A percentile compares a stretch with the other conserved stretches of the same genome.
Conservation (phyloP, 805 yeast genomes). For the Saccharomyces kudriavzevii region DNA sequence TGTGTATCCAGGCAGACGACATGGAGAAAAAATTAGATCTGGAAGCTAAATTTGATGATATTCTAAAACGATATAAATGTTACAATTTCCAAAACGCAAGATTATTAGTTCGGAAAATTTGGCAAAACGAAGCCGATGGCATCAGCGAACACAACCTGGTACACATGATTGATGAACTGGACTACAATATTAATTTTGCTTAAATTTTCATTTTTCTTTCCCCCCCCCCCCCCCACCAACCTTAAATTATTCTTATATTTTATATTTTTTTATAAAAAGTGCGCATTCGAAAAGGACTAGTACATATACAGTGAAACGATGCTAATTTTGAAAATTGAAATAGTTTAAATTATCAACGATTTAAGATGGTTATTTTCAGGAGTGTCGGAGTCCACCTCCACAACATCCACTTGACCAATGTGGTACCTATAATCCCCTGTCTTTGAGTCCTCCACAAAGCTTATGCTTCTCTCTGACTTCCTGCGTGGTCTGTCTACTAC, state of each 20-base stretch:
- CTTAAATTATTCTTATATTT: background rate
- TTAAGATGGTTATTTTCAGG: conserved; percentile 16
- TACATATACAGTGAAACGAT: background rate
- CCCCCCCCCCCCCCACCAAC: background rate
- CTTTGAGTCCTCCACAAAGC: conserved; percentile 22
- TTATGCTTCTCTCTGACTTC: conserved; percentile 21
- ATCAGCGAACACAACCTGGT: background rate
- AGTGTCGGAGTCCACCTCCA: conserved; percentile 19
- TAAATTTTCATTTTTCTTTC: background rate
- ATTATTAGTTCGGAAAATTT: conserved; percentile 34
- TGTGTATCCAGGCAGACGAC: conserved; percentile 45
- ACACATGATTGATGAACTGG: background rate
- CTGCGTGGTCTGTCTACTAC: conserved; percentile 18
- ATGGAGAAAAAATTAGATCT: conserved; percentile 45
- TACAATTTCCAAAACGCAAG: conserved; percentile 47
- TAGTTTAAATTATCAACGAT: conserved; percentile 7
- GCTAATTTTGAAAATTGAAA: background rate
- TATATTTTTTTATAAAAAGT: background rate
- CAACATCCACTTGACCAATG: conserved; percentile 12
- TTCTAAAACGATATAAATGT: conserved; percentile 57
- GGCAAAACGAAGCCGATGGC: conserved; percentile 30
- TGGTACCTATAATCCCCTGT: conserved; percentile 15
- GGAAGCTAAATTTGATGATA: conserved; percentile 43
- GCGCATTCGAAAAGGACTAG: background rate
- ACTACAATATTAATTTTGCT: background rate